Conservation (phyloP, 2,329 filamentous ascomycete species). For the Colletotrichum sojae region DNA sequence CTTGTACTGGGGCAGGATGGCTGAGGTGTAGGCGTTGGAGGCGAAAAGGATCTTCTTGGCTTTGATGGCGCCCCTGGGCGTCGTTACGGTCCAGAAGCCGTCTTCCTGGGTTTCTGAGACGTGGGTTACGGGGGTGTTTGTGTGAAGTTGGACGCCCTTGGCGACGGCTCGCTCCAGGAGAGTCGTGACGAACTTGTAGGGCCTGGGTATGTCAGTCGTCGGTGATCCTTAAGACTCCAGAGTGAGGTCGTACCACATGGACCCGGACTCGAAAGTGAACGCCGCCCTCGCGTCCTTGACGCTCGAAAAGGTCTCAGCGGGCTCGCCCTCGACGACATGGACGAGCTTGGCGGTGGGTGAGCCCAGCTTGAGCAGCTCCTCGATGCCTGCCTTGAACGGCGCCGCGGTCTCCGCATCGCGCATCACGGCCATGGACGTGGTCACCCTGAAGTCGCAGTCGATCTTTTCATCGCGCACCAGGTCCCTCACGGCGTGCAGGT, state of each 20-base stretch:
- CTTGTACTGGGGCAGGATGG: conserved; percentile 70
- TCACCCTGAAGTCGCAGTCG: conserved; percentile 38
- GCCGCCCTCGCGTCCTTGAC: conserved; percentile 54
- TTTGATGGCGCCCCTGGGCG: conserved; percentile 66
- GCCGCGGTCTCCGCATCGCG: conserved; percentile 12
- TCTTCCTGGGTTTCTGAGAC: conserved; percentile 41
- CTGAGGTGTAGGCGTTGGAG: conserved; percentile 77
- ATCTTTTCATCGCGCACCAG: conserved; percentile 29
- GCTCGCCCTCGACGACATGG: conserved; percentile 36
- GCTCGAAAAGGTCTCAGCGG: conserved; percentile 51
- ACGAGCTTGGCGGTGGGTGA: conserved; percentile 32
- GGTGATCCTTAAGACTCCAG: not conserved
- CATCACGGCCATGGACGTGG: conserved; percentile 34
- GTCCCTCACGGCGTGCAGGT: conserved; percentile 38
- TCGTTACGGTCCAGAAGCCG: conserved; percentile 51
- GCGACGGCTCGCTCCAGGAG: conserved; percentile 62
- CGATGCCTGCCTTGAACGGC: conserved; percentile 44
- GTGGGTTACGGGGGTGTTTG: conserved; percentile 38
- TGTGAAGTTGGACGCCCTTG: conserved; percentile 39
- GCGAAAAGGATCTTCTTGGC: conserved; percentile 72
- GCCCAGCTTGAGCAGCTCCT: conserved; percentile 19
- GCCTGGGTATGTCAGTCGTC: conserved; percentile 43
- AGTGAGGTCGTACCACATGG: conserved; percentile 54
- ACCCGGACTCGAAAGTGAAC: conserved; percentile 48
- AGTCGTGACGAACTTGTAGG: conserved; percentile 70